A percentile compares a stretch with the other conserved stretches of the same genome.
These are phyloP conservation scores for Gentiana straminea DNA, from an alignment of 257 asterid genomes.

Conservation along the genomic window DNA sequence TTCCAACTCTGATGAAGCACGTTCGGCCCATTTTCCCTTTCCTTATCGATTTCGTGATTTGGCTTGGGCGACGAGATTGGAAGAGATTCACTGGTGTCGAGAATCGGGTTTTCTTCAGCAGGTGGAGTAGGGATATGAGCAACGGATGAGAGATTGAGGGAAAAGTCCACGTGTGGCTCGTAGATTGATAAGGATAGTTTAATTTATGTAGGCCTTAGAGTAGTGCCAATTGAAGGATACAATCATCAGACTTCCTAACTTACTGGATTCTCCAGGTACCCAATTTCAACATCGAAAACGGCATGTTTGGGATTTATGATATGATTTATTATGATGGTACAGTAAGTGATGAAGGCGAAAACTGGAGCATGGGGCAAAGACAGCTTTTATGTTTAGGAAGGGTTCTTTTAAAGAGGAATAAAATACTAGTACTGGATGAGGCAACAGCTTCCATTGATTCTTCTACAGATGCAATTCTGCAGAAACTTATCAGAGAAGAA, in stretches of 20 bases:
- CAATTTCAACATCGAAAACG: neutral
- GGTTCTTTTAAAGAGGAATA: slow-evolving; percentile 51
- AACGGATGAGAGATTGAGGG: too few species aligned
- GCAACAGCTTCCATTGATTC: slow-evolving; percentile 93
- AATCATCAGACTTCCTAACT: slow-evolving; percentile 45
- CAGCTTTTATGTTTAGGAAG: slow-evolving; percentile 85
- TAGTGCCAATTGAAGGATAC: slow-evolving; percentile 67
- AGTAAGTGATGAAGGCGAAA: slow-evolving; percentile 83
- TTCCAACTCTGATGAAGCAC: too few species aligned
- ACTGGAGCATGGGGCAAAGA: slow-evolving; percentile 93
- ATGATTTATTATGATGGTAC: slow-evolving; percentile 1
- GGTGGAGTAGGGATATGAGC: too few species aligned
- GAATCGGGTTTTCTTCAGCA: too few species aligned
- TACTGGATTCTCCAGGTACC: slow-evolving; percentile 61
- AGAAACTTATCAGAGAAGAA: slow-evolving; percentile 60
- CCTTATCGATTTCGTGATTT: too few species aligned
- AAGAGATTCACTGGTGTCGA: too few species aligned
- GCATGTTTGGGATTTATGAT: too few species aligned
- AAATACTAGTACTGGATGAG: slow-evolving; percentile 68
- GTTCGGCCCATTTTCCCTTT: too few species aligned
- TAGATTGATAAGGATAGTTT: too few species aligned
- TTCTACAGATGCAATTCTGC: slow-evolving; percentile 60
- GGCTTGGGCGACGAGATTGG: too few species aligned
- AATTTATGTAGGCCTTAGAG: slow-evolving; percentile 39
- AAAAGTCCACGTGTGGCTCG: too few species aligned